Evolutionary conservation across 768 basidiomycete genomes (phyloP).

Genomic region (Roridomyces roridus): DNA sequence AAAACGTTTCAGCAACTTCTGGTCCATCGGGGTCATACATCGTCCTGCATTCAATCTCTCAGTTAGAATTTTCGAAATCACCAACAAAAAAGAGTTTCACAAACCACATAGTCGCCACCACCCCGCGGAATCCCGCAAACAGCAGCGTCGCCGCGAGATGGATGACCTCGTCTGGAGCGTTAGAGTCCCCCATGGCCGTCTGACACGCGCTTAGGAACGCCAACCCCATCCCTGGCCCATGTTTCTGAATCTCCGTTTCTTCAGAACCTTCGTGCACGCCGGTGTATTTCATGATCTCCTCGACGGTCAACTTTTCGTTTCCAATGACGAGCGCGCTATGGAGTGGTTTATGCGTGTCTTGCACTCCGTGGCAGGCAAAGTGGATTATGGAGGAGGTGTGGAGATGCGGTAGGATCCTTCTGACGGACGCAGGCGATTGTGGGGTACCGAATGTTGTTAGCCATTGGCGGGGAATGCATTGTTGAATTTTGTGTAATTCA

Average conservation of each 20-base stretch:
- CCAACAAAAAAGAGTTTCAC: constrained; percentile 11
- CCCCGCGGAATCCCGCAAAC: constrained; percentile 31
- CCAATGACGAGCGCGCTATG: constrained; percentile 25
- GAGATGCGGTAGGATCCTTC: neutral
- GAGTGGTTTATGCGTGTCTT: constrained; percentile 25
- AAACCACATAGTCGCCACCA: constrained; percentile 43
- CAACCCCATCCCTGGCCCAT: constrained; percentile 33
- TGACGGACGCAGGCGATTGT: neutral
- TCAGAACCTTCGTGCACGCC: constrained; percentile 23
- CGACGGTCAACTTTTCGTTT: constrained; percentile 24
- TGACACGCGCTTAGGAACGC: constrained; percentile 40
- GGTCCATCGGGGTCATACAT: constrained; percentile 25
- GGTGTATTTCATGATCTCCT: constrained; percentile 25
- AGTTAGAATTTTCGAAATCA: too few species aligned
- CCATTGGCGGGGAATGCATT: neutral
- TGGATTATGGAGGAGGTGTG: constrained; percentile 18
- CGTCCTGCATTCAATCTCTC: constrained; percentile 1
- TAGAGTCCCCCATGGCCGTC: constrained; percentile 23
- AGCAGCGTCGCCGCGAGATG: constrained; percentile 39
- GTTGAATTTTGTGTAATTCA: neutral
- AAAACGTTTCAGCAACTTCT: constrained; percentile 14
- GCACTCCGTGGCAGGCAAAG: constrained; percentile 33
- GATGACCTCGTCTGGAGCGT: constrained; percentile 34
- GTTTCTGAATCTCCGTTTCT: neutral
- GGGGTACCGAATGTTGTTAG: neutral